Evolutionary conservation across 108 stramenopile genomes (phyloP).

Genomic region (Cylindrotheca fusiformis): DNA sequence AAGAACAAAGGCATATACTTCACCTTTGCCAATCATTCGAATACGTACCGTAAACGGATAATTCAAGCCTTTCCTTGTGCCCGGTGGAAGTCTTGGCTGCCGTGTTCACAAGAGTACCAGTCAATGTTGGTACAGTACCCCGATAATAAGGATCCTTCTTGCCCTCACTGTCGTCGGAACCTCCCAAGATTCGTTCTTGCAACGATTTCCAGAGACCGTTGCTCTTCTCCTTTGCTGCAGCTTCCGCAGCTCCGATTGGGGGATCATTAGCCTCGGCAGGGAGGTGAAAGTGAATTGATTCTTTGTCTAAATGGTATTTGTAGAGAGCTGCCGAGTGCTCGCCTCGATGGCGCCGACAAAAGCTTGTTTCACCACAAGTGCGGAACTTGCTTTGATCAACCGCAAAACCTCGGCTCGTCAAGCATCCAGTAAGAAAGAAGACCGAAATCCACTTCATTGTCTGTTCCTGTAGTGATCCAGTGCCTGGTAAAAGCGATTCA

Average conservation of each 20-base stretch:
- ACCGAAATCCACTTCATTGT: no score
- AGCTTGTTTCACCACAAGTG: slow-evolving; percentile 94
- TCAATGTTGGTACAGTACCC: slow-evolving; percentile 64
- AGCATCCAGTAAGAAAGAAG: no score
- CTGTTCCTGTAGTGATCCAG: no score
- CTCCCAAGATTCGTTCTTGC: slow-evolving; percentile 39
- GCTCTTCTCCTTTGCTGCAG: slow-evolving; percentile 1
- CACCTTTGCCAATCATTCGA: no score
- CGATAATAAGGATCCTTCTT: slow-evolving; percentile 49
- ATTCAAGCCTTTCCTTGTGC: slow-evolving; percentile 54
- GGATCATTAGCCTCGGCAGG: slow-evolving; percentile 10
- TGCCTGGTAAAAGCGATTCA: no score
- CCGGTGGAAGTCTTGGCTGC: slow-evolving; percentile 52
- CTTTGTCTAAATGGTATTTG: slow-evolving; percentile 51
- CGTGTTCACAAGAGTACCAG: slow-evolving; percentile 57
- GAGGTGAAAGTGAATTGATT: slow-evolving; percentile 59
- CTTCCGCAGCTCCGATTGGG: slow-evolving; percentile 5
- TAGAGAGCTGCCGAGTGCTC: slow-evolving; percentile 48
- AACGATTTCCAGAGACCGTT: slow-evolving; percentile 45
- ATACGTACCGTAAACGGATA: slow-evolving; percentile 32
- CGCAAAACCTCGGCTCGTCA: slow-evolving; percentile 44
- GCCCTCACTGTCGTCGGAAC: slow-evolving; percentile 4
- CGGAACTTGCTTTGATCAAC: slow-evolving; percentile 98
- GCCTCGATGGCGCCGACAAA: slow-evolving; percentile 93
- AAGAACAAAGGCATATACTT: not conserved